These are phyloP conservation scores for Pelargonium cotyledonis DNA, from an alignment of 441 rosid genomes.

Conservation along the genomic window DNA sequence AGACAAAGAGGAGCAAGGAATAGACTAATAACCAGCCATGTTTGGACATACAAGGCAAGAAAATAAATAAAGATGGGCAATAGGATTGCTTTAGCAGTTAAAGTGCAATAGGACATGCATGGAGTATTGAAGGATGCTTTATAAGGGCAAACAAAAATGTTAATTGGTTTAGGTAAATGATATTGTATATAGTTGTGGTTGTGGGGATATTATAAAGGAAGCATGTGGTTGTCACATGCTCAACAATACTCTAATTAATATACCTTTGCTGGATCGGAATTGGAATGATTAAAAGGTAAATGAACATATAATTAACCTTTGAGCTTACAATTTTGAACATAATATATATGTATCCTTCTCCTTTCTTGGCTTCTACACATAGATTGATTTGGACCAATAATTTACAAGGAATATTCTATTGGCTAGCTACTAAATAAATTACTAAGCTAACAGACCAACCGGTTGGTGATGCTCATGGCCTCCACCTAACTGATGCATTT, in stretches of 20 bases:
- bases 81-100: not conserved
- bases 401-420: no score
- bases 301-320: no score
- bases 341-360: not conserved
- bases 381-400: not conserved
- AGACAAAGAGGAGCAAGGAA: not conserved
- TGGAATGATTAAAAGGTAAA: no score
- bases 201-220: not conserved
- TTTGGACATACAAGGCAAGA: not conserved
- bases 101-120: constrained; percentile 2
- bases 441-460: not conserved
- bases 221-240: not conserved
- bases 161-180: not conserved
- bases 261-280: not conserved
- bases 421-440: not conserved
- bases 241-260: not conserved
- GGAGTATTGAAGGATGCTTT: not conserved
- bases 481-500: no score
- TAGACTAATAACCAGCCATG: not conserved
- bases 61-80: not conserved
- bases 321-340: no score
- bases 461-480: not conserved
- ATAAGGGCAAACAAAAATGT: not conserved
- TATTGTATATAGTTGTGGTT: no score
- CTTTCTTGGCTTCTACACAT: not conserved